phyloP scores from a whole-genome alignment of 2,329 filamentous ascomycete species.

The Lachnellula subtilissima region DNA sequence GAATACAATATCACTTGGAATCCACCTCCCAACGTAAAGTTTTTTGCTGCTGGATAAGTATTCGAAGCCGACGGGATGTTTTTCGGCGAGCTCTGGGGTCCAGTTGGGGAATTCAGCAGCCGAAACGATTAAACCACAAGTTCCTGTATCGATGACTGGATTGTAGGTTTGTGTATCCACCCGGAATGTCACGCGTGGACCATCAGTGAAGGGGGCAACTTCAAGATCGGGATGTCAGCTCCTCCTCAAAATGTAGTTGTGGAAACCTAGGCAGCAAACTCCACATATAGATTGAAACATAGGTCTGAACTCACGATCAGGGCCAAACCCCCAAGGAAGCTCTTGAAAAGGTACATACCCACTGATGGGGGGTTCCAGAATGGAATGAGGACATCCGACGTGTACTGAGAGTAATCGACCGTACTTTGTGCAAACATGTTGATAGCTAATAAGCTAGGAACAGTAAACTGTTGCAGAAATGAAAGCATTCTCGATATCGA shows the following conservation, averaged over 20 bases:
- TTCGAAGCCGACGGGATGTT: conserved; percentile 5
- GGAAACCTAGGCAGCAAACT: too few species aligned
- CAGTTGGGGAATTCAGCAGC: conserved; percentile 4
- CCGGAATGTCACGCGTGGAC: neutral
- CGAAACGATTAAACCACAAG: conserved; percentile 5
- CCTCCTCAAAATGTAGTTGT: too few species aligned
- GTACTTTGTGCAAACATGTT: neutral
- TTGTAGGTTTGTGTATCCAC: neutral
- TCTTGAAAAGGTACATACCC: neutral
- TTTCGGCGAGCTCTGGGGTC: neutral
- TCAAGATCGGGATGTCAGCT: neutral
- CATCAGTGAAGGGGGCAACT: neutral
- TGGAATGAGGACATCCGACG: neutral
- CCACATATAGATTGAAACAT: neutral
- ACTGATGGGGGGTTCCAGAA: neutral
- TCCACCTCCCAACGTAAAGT: conserved; percentile 8
- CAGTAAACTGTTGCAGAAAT: neutral
- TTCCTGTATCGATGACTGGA: conserved; percentile 7
- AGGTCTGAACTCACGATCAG: neutral
- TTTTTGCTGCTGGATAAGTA: conserved; percentile 8
- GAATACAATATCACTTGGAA: conserved; percentile 5
- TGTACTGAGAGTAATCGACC: neutral
- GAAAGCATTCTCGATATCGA: neutral
- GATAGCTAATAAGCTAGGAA: neutral
- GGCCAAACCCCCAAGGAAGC: neutral